A percentile compares a stretch with the other conserved stretches of the same genome.
Evolutionary conservation across 2,329 filamentous ascomycete genomes (phyloP).

Genomic region (Talaromyces sp.): DNA sequence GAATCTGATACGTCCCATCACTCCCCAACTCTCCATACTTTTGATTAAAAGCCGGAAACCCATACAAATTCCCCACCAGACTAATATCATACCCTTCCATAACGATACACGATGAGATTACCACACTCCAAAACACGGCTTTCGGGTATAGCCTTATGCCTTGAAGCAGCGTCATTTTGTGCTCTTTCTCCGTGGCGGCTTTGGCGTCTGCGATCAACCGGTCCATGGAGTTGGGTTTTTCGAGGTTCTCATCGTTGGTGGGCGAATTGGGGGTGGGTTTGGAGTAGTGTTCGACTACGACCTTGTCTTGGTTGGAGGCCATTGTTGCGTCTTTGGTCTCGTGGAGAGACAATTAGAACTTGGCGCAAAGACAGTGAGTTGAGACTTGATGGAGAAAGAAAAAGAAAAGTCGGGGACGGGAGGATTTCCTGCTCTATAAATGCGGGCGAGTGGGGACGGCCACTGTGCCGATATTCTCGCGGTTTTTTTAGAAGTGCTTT

Average conservation of each 20-base stretch:
- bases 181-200: slow-evolving; percentile 49
- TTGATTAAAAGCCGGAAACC: slow-evolving; percentile 41
- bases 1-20: slow-evolving; percentile 41
- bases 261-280: neutral
- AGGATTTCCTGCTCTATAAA: neutral
- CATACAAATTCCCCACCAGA: slow-evolving; percentile 77
- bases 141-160: slow-evolving; percentile 82
- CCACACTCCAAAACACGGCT: slow-evolving; percentile 76
- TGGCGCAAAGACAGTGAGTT: neutral
- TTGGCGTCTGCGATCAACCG: slow-evolving; percentile 43
- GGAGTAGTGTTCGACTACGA: neutral
- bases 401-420: slow-evolving; percentile 1
- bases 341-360: neutral
- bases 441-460: slow-evolving; percentile 6
- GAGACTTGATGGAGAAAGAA: neutral
- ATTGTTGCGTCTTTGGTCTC: neutral
- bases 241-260: neutral
- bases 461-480: neutral
- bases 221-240: slow-evolving; percentile 30
- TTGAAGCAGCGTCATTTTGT: slow-evolving; percentile 69
- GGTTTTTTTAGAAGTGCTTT: neutral
- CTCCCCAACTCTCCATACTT: slow-evolving; percentile 40
- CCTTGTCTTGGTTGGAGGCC: neutral
- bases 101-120: slow-evolving; percentile 85
- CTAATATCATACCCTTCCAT: slow-evolving; percentile 91